Evolutionary conservation across 495 filamentous ascomycete genomes (phyloP).

Genomic region (Penicillium crystallinum): DNA sequence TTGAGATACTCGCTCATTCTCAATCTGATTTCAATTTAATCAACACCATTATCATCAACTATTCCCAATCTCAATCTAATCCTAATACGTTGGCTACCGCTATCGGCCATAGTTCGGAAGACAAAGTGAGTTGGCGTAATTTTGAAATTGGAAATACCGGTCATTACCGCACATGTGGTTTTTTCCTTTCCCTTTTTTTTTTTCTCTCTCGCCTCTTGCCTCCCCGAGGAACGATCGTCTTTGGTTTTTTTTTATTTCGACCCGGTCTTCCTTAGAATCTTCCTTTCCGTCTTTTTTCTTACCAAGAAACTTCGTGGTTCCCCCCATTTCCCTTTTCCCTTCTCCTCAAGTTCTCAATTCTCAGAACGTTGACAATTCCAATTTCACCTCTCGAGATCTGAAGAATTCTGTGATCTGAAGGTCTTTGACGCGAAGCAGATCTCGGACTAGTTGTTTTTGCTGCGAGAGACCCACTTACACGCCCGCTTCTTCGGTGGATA

Average conservation of each 20-base stretch:
- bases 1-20: no score
- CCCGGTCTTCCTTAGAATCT: slow-evolving; percentile 18
- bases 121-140: background rate
- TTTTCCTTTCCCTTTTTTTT: background rate
- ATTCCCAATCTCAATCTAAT: background rate
- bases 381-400: no score
- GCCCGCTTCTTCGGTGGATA: slow-evolving; percentile 44
- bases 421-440: slow-evolving; percentile 42
- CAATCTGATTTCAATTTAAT: no score
- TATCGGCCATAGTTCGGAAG: slow-evolving; percentile 5
- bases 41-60: no score
- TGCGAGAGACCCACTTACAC: slow-evolving; percentile 41
- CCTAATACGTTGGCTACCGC: background rate
- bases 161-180: background rate
- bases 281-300: slow-evolving; percentile 20
- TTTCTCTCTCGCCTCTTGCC: slow-evolving; percentile 25
- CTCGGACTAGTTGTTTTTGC: slow-evolving; percentile 37
- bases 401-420: slow-evolving; percentile 3
- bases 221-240: slow-evolving; percentile 35
- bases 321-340: slow-evolving; percentile 16
- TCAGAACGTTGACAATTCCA: background rate
- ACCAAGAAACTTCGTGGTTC: slow-evolving; percentile 23
- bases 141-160: background rate
- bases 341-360: slow-evolving; percentile 1
- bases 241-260: slow-evolving; percentile 13